A percentile compares a stretch with the other conserved stretches of the same genome.
Conservation (phyloP, 192 early-diverging fungal species). For the Glomus cerebriforme region DNA sequence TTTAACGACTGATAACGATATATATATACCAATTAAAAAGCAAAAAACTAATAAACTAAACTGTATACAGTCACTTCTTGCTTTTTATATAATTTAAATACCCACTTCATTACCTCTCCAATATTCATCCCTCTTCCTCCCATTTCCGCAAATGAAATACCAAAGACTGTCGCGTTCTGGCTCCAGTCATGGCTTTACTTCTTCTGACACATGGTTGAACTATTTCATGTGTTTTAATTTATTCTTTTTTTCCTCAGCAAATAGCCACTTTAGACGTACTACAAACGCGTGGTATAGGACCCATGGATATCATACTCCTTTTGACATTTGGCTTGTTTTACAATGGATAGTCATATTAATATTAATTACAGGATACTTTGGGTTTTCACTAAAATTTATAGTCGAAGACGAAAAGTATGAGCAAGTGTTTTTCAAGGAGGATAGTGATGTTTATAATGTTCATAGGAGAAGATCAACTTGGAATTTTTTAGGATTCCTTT, state of each 20-base stretch:
- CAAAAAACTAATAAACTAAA: background rate
- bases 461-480: slow-evolving; percentile 2
- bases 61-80: background rate
- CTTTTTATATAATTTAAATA: background rate
- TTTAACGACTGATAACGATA: background rate
- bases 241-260: background rate
- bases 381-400: slow-evolving; percentile 2
- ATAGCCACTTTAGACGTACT: background rate
- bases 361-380: slow-evolving; percentile 1
- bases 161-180: background rate
- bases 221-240: background rate
- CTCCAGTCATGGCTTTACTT: background rate
- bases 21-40: background rate
- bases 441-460: background rate
- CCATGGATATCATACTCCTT: slow-evolving; percentile 12
- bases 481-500: slow-evolving; percentile 4
- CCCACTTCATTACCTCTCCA: background rate
- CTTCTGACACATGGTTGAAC: background rate
- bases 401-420: background rate
- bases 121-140: background rate
- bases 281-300: slow-evolving; percentile 26
- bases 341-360: slow-evolving; percentile 4
- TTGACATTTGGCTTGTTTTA: slow-evolving; percentile 20
- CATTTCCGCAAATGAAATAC: background rate
- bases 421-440: background rate